These are phyloP conservation scores for Aspergillus cristatus DNA, from an alignment of 495 filamentous ascomycete genomes.

Conservation along the genomic window DNA sequence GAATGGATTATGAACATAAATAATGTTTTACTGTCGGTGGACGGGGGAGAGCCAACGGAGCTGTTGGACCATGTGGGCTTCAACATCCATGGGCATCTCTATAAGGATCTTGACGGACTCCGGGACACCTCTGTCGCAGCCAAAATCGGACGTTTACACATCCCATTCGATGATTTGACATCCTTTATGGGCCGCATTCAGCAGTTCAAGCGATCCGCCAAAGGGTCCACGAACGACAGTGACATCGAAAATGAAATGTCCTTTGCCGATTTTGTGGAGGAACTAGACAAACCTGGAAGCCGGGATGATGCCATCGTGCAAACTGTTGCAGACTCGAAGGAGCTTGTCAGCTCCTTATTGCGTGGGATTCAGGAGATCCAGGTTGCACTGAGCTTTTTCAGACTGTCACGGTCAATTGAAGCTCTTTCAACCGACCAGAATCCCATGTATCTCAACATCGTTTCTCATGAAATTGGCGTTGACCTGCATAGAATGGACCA, in stretches of 20 bases:
- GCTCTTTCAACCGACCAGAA: constrained; percentile 53
- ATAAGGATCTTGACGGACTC: constrained; percentile 76
- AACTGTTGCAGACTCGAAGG: constrained; percentile 85
- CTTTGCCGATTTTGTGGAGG: constrained; percentile 69
- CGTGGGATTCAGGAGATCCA: constrained; percentile 93
- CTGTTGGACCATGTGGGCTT: constrained; percentile 79
- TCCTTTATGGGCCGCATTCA: constrained; percentile 47
- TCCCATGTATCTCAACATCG: constrained; percentile 71
- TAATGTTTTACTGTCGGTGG: constrained; percentile 78
- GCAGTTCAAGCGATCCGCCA: constrained; percentile 21
- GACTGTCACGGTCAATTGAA: constrained; percentile 68
- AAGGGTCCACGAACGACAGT: constrained; percentile 25
- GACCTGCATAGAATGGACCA: constrained; percentile 90
- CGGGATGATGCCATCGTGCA: constrained; percentile 68
- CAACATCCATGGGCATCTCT: constrained; percentile 88
- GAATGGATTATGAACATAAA: constrained; percentile 88
- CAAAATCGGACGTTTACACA: constrained; percentile 80
- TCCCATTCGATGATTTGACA: constrained; percentile 81
- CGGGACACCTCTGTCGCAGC: constrained; percentile 82
- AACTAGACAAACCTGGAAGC: constrained; percentile 64
- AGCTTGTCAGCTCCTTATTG: constrained; percentile 82
- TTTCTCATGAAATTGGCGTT: constrained; percentile 92
- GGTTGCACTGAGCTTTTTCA: constrained; percentile 87
- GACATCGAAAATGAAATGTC: constrained; percentile 47
- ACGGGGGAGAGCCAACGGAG: constrained; percentile 79